Percentiles rank a stretch among this genome's conserved stretches.
Conservation (phyloP, 2,329 filamentous ascomycete genomes). For the Penicillium rolfsii region DNA sequence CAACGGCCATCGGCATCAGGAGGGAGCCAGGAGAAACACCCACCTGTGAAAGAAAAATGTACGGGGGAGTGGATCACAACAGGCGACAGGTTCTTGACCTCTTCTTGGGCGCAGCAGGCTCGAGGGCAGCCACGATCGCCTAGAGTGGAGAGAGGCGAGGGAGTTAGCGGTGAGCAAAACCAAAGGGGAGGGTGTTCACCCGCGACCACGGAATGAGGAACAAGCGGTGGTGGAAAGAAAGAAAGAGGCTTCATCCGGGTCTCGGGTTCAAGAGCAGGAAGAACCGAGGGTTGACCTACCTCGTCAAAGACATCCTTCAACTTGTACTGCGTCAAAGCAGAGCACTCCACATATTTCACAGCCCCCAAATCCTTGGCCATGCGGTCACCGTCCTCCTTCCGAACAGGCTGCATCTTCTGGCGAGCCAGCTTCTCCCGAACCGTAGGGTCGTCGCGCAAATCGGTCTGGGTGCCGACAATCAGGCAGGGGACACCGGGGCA, state of each 20-base stretch:
- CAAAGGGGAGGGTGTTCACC: not conserved
- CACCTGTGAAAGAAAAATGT: constrained; percentile 23
- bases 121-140: constrained; percentile 94
- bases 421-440: constrained; percentile 90
- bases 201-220: not conserved
- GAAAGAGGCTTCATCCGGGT: not conserved
- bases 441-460: constrained; percentile 84
- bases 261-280: no score
- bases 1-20: not conserved
- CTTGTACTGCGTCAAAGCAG: constrained; percentile 96
- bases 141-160: constrained; percentile 41
- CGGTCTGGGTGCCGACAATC: constrained; percentile 96
- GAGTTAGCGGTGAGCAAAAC: constrained; percentile 20
- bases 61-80: constrained; percentile 55
- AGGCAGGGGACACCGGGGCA: constrained; percentile 97
- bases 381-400: constrained; percentile 87
- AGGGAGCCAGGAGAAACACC: constrained; percentile 4
- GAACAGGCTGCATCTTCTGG: constrained; percentile 94
- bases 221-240: no score
- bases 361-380: constrained; percentile 98
- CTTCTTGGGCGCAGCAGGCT: constrained; percentile 81
- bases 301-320: constrained; percentile 99
- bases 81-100: constrained; percentile 69
- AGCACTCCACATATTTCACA: constrained; percentile 99
- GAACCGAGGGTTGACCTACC: constrained; percentile 55